Conservation (phyloP, 1,139 yeast species). For the Spathaspora sp. region DNA sequence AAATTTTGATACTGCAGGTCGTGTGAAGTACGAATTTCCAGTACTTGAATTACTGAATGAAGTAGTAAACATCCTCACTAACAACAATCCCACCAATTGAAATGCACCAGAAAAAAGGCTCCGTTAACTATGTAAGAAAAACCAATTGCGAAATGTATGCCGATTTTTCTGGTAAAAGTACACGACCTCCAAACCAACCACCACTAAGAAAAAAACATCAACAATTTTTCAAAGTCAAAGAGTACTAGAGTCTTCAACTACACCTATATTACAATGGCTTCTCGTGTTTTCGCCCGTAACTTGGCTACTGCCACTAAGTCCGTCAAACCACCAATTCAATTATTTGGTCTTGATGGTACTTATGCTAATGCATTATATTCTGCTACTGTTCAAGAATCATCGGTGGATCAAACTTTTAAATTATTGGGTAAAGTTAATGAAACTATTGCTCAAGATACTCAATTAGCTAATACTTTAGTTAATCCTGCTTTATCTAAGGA, state of each 20-base stretch:
- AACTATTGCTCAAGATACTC: slow-evolving; percentile 61
- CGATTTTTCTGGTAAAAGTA: background rate
- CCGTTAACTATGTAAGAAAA: background rate
- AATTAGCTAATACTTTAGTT: slow-evolving; percentile 58
- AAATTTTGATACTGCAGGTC: slow-evolving; percentile 1
- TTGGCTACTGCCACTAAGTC: slow-evolving; percentile 64
- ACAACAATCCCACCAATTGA: slow-evolving; percentile 4
- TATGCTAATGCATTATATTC: slow-evolving; percentile 94
- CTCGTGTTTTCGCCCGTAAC: slow-evolving; percentile 70
- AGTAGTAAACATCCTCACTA: slow-evolving; percentile 2
- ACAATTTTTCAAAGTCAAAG: background rate
- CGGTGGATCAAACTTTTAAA: slow-evolving; percentile 69
- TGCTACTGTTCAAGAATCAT: slow-evolving; percentile 83
- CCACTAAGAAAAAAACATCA: slow-evolving; percentile 1
- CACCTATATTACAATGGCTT: slow-evolving; percentile 37
- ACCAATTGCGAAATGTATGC: background rate
- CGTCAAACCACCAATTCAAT: slow-evolving; percentile 86
- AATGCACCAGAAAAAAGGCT: slow-evolving; percentile 4
- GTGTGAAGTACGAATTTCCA: background rate
- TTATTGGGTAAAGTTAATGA: slow-evolving; percentile 61
- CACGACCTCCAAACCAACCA: background rate
- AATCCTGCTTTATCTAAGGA: slow-evolving; percentile 83
- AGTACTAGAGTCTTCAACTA: too few species aligned
- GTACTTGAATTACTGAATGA: slow-evolving; percentile 5
- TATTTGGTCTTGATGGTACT: slow-evolving; percentile 94